Evolutionary conservation across 1,284 basidiomycete species (phyloP).

Genomic region (Pseudozyma tsukubaensis): DNA sequence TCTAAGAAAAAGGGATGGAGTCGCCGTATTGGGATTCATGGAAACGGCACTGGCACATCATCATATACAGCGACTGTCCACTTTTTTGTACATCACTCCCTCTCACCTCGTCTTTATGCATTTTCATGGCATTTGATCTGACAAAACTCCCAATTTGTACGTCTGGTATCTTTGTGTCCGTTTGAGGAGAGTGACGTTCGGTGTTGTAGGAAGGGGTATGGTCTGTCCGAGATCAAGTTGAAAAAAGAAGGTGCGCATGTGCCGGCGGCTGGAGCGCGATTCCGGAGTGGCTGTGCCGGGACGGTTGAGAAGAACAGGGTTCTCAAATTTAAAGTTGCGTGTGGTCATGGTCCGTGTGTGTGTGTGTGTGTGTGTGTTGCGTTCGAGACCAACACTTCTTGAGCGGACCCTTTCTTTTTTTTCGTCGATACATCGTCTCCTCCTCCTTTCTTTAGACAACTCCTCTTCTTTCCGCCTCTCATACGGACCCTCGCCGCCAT

Average conservation of each 20-base stretch:
- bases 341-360: background rate
- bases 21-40: slow-evolving; percentile 33
- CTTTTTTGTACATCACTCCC: slow-evolving; percentile 19
- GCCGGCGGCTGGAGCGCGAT: background rate
- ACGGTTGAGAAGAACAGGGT: too few relatives aligned
- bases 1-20: background rate
- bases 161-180: background rate
- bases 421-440: background rate
- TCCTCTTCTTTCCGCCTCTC: background rate
- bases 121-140: background rate
- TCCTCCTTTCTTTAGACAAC: background rate
- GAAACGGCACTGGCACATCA: slow-evolving; percentile 33
- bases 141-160: slow-evolving; percentile 1
- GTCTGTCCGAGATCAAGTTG: too few relatives aligned
- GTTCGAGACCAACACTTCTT: slow-evolving; percentile 17
- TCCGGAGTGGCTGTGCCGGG: slow-evolving; percentile 15
- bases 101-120: slow-evolving; percentile 4
- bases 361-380: slow-evolving; percentile 9
- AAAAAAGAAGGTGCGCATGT: background rate
- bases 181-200: too few relatives aligned
- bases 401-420: background rate
- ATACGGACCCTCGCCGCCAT: background rate
- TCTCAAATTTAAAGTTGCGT: too few relatives aligned
- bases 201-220: background rate
- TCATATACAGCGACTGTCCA: slow-evolving; percentile 29